phyloP scores from a whole-genome alignment of 2,329 filamentous ascomycete species.

The Trichoderma arundinaceum region DNA sequence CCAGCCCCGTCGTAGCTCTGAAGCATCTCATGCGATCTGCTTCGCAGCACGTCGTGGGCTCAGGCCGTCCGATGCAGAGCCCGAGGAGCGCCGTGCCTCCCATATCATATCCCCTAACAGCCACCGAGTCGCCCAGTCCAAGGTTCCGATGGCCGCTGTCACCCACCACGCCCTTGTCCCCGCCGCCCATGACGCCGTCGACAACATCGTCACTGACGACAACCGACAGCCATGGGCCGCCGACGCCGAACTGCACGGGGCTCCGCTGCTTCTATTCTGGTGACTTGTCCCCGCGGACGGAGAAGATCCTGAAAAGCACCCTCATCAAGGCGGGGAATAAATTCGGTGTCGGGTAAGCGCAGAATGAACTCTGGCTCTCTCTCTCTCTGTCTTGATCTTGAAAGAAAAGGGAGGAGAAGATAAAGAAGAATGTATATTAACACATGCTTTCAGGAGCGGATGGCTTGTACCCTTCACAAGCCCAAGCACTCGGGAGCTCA shows the following conservation, averaged over 20 bases:
- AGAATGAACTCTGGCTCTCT: background rate
- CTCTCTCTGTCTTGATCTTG: background rate
- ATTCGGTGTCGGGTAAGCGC: slow-evolving; percentile 47
- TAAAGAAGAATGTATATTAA: background rate
- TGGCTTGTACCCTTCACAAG: slow-evolving; percentile 54
- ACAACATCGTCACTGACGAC: slow-evolving; percentile 49
- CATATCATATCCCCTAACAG: slow-evolving; percentile 43
- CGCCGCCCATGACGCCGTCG: slow-evolving; percentile 55
- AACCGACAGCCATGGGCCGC: slow-evolving; percentile 42
- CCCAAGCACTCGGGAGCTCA: slow-evolving; percentile 53
- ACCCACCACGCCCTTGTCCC: slow-evolving; percentile 49
- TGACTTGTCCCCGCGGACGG: slow-evolving; percentile 53
- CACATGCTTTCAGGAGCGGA: slow-evolving; percentile 42
- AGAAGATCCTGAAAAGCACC: slow-evolving; percentile 54
- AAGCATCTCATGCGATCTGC: slow-evolving; percentile 43
- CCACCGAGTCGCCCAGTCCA: slow-evolving; percentile 39
- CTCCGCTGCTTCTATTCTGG: slow-evolving; percentile 58
- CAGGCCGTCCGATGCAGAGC: slow-evolving; percentile 38
- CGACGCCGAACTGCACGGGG: slow-evolving; percentile 51
- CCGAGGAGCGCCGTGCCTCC: slow-evolving; percentile 40
- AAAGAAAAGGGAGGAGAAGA: background rate
- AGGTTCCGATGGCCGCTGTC: slow-evolving; percentile 44
- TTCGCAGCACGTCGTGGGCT: slow-evolving; percentile 34
- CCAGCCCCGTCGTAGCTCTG: slow-evolving; percentile 43
- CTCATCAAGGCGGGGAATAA: slow-evolving; percentile 60